Base-by-base conservation (phyloP, 352 stramenopile genomes). In the Phytophthora meadii region DNA sequence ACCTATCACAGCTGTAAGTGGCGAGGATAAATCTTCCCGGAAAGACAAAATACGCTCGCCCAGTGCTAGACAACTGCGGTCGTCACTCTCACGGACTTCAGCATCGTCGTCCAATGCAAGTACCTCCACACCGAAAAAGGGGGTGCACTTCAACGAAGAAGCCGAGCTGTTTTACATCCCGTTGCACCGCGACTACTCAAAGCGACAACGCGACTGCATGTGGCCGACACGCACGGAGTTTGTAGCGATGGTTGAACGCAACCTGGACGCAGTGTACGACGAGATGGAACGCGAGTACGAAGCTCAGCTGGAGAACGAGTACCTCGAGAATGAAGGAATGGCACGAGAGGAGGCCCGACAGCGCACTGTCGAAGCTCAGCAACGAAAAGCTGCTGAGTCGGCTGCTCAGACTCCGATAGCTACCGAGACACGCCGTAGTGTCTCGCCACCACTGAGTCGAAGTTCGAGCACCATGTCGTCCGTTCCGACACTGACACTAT, bases 231-330 rank as follows among this genome's bases (percentile, higher is more conserved):
- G 88, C 7, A 25, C 72, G n/a, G 86, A 95, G 60, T 94, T 95
- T 51, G 77, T 95, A 19, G 61, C 84, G 4, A 95, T 95, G 88
- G 88, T 95, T n/a, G 88, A 95, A 70, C 88, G 86, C 39, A 95
- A 95, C 44, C 63, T 95, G 28, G 88, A 95, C 22, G 77, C 84
- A 22, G 85, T 95, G 44, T 95, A 95, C 58, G 88, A 94, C 7
- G 88, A 94, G 52, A 93, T 95, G 81, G 88, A 95, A 67, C 84
- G 83, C 36, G 88, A 95, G 64, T 93, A 92, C 65, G 84, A 93
- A 65, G 77, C 87, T 27, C 82, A 94, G 44, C 25, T 81, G 10
- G 70, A 84, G 48, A 76, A 74, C 14, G 87, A 95, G 61, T 73
- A 75, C 37, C 37, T 73, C 14, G 85, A 92, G 66, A 94, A 88